Base-by-base conservation (phyloP, 1,284 basidiomycete species). In the Laetiporus sulphureus region DNA sequence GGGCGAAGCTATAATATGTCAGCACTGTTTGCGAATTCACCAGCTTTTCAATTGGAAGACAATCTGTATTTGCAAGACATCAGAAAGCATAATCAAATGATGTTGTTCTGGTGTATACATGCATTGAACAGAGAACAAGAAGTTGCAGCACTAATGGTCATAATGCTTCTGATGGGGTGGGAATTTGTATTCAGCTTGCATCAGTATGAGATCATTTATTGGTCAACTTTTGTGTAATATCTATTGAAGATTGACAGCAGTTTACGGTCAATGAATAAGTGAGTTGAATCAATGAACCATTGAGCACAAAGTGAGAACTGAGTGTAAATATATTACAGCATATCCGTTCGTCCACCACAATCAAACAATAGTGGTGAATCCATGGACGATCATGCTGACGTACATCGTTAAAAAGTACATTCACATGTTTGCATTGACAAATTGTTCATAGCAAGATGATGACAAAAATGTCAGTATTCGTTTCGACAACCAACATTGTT, bases 161-260 rank as follows among this genome's bases (percentile, higher is more conserved):
- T 68, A 0, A 54, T 52, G 8, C 59, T 62, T 46, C 37, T 65
- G 1, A 66, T 63, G 62, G 60, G 57, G 3, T 63, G 58, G 60
- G 62, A 62, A 0, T 61, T n/a, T 61, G 62, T 19, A n/a, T 35
- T 19, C 21, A 63, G 32, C 7, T 41, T 32, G 5, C 39, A 41
- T 15, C 22, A 25, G 3, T 41, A 41, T 19, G 13, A 15, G 19
- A 6, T 46, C 38, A 66, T 3, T 63, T 65, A 61, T 40, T 67
- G 62, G 39, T 25, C 27, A 16, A 23, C 31, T 5, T 41, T 41
- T 34, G 30, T 41, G 6, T n/a, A n/a, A n/a, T n/a, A n/a, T n/a
- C n/a, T n/a, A n/a, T n/a, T n/a, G n/a, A n/a, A n/a, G n/a, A n/a
- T n/a, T n/a, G n/a, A n/a, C n/a, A n/a, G n/a, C n/a, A n/a, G n/a